Evolutionary conservation across 176 grass and related monocot genomes (phyloP), one percentile per base, ranked within the genome.

Genomic region (Oryza brachyantha): DNA sequence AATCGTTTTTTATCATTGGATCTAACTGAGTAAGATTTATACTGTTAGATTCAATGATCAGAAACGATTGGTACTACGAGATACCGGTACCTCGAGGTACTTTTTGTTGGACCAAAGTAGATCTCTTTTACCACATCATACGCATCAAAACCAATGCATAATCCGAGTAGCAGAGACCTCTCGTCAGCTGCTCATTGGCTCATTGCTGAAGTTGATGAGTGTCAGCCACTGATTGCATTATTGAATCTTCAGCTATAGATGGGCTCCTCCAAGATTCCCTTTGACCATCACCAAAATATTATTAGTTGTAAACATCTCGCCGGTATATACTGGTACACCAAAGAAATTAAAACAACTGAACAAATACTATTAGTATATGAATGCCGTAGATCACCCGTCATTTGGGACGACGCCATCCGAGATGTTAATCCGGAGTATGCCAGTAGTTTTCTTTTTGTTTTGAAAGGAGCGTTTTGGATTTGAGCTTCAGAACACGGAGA

Each of bases 181-280:
- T 8, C 6, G 50, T 55, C 50, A 55, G 50, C n/a, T n/a, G n/a
- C n/a, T n/a, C n/a, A n/a, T n/a, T n/a, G n/a, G n/a, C n/a, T n/a
- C n/a, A n/a, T n/a, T 32, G 1, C 31, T 32, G 31, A 48, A 57
- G 52, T 57, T 24, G 52, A 57, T 1, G 52, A 57, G n/a, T 57
- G n/a, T 74, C 32, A 45, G 61, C 10, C 5, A 64, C 58, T 52
- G 0, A 5, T 34, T 21, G 31, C 59, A 48, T 74, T 5, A 54
- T 38, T 65, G 29, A 13, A 21, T 57, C 52, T 57, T 57, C 52
- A 24, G 4, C 19, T 39, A n/a, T 13, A 67, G 34, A 14, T 64
- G 38, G 5, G 24, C 14, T 13, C 5, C 52, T 57, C 52, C 27
- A 73, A 64, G 80, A 74, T 82, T 74, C 60, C 80, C 8, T 32